These are phyloP conservation scores for Podila verticillata DNA, from an alignment of 192 early-diverging fungal genomes.

Conservation along the genomic window DNA sequence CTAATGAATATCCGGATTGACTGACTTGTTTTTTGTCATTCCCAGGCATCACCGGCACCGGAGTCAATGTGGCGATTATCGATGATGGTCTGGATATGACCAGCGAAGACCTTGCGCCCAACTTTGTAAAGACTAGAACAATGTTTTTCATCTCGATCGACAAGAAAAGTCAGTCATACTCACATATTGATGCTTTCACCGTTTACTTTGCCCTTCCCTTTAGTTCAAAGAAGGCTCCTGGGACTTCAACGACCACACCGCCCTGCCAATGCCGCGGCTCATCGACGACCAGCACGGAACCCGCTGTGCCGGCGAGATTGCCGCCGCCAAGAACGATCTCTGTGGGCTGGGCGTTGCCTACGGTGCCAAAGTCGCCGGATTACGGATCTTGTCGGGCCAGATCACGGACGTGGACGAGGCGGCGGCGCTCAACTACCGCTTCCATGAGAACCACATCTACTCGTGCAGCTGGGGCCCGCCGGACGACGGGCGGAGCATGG, in stretches of 20 bases:
- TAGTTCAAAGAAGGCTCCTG: slow-evolving; percentile 90
- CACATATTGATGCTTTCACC: background rate
- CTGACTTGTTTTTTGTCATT: background rate
- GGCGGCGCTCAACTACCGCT: slow-evolving; percentile 86
- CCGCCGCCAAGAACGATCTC: slow-evolving; percentile 87
- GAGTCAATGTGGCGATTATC: slow-evolving; percentile 89
- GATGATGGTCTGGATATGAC: slow-evolving; percentile 95
- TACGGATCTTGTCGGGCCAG: slow-evolving; percentile 89
- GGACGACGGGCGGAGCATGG: slow-evolving; percentile 87
- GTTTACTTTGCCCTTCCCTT: no score
- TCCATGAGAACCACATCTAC: slow-evolving; percentile 93
- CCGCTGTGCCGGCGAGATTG: slow-evolving; percentile 96
- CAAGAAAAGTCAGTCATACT: background rate
- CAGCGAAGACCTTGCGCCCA: slow-evolving; percentile 83
- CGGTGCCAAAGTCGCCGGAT: slow-evolving; percentile 81
- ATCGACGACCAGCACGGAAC: slow-evolving; percentile 93
- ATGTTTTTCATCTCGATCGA: no score
- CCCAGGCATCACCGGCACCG: slow-evolving; percentile 84
- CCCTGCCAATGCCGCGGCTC: slow-evolving; percentile 79
- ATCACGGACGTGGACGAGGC: slow-evolving; percentile 95
- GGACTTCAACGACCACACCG: slow-evolving; percentile 90
- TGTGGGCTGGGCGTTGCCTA: slow-evolving; percentile 96
- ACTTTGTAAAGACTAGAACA: slow-evolving; percentile 73
- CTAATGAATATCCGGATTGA: background rate
- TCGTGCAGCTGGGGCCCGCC: slow-evolving; percentile 96